Evolutionary conservation across 2,329 filamentous ascomycete species (phyloP).

Genomic region (Lizonia empirigonia): DNA sequence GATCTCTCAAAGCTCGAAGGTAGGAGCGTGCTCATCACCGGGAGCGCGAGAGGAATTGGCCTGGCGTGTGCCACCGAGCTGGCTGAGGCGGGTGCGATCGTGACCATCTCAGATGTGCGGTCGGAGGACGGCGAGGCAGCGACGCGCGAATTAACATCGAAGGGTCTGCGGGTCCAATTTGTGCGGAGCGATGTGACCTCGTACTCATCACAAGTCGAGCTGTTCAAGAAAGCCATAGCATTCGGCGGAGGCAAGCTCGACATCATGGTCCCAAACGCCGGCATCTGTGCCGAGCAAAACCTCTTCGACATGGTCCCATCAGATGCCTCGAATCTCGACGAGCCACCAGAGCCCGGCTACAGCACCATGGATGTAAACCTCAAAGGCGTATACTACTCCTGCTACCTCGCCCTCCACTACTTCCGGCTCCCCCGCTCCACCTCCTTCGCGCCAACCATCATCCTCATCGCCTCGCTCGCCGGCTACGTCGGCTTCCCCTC

Average conservation of each 20-base stretch:
- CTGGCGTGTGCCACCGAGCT: constrained; percentile 27
- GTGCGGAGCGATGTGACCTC: constrained; percentile 39
- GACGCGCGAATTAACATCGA: constrained; percentile 17
- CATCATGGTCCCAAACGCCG: constrained; percentile 40
- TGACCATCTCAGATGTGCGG: constrained; percentile 35
- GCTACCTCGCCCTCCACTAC: constrained; percentile 35
- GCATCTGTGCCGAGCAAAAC: constrained; percentile 31
- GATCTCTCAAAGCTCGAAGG: constrained; percentile 24
- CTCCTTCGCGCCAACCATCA: constrained; percentile 25
- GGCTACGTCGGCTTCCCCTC: constrained; percentile 32
- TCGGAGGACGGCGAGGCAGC: constrained; percentile 17
- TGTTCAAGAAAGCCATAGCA: constrained; percentile 39
- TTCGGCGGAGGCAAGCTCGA: constrained; percentile 38
- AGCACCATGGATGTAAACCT: constrained; percentile 30
- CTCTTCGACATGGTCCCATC: constrained; percentile 31
- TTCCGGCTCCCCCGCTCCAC: constrained; percentile 28
- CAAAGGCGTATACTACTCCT: constrained; percentile 30
- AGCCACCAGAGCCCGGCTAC: constrained; percentile 26
- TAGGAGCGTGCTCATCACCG: constrained; percentile 34
- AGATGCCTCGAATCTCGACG: constrained; percentile 13
- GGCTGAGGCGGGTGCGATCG: constrained; percentile 29
- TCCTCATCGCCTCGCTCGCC: constrained; percentile 32
- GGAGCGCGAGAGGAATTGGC: constrained; percentile 36
- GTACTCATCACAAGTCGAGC: constrained; percentile 33
- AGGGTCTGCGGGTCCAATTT: constrained; percentile 35